A percentile compares a stretch with the other conserved stretches of the same genome.
These are phyloP conservation scores for Ophiocordyceps polyrhachis-furcata DNA, from an alignment of 2,329 filamentous ascomycete species.

Conservation along the genomic window DNA sequence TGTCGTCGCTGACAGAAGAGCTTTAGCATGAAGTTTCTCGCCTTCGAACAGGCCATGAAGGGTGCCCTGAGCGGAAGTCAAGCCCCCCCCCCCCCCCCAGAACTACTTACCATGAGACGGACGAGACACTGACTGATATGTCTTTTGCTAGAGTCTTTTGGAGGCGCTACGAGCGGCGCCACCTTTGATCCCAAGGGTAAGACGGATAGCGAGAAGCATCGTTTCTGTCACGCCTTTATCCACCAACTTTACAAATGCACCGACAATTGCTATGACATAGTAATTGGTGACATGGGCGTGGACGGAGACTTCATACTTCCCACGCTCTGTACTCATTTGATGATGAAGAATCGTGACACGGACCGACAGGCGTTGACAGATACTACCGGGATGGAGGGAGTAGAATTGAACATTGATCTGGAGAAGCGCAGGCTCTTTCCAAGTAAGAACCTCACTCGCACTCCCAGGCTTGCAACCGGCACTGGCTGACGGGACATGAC, in stretches of 20 bases:
- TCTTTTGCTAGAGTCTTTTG: conserved; percentile 42
- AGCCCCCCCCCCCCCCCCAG: conserved; percentile 17
- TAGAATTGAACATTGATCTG: too few species aligned
- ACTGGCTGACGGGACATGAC: conserved; percentile 3
- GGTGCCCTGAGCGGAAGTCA: conserved; percentile 89
- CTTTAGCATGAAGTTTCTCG: conserved; percentile 71
- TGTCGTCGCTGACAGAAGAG: background rate
- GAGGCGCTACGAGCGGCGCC: conserved; percentile 91
- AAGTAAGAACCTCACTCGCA: conserved; percentile 13
- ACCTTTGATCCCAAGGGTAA: conserved; percentile 99
- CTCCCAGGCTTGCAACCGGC: background rate
- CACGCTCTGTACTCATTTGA: conserved; percentile 93
- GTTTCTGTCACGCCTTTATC: conserved; percentile 96
- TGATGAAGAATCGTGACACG: conserved; percentile 83
- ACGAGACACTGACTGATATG: background rate
- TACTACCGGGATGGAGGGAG: too few species aligned
- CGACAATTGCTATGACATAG: conserved; percentile 92
- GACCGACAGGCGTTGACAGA: too few species aligned
- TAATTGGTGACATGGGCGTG: conserved; percentile 93
- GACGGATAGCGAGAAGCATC: conserved; percentile 92
- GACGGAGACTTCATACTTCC: conserved; percentile 82
- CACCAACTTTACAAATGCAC: conserved; percentile 84
- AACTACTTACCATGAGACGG: background rate
- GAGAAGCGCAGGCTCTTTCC: conserved; percentile 46
- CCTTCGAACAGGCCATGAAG: conserved; percentile 99